phyloP scores from a whole-genome alignment of 805 yeast genomes.

The Candida piceae region DNA sequence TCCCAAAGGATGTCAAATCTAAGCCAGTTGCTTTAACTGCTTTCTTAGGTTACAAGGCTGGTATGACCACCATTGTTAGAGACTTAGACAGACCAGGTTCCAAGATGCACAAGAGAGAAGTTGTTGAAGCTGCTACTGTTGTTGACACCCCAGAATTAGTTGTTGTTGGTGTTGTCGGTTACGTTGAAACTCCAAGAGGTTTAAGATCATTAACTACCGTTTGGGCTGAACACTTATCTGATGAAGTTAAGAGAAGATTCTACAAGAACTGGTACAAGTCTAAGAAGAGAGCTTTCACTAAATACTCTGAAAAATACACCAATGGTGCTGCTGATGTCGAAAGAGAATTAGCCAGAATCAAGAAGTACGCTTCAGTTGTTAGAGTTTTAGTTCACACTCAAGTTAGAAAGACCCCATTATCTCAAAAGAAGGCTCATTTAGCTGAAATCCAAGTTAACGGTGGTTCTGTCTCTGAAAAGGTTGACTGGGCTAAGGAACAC shows the following conservation, averaged over 20 bases:
- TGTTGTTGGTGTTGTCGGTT: conserved; percentile 99
- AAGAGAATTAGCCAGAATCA: conserved; percentile 96
- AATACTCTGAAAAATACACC: conserved; percentile 98
- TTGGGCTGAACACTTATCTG: conserved; percentile 99
- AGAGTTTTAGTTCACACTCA: conserved; percentile 99
- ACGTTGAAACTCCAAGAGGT: conserved; percentile 99
- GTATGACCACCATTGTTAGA: conserved; percentile 99
- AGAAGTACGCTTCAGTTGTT: conserved; percentile 96
- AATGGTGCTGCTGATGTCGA: conserved; percentile 82
- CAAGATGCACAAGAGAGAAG: conserved; percentile 99
- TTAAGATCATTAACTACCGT: conserved; percentile 98
- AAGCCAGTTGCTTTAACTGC: conserved; percentile 99
- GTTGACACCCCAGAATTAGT: conserved; percentile 99
- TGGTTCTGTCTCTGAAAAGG: conserved; percentile 97
- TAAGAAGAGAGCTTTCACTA: conserved; percentile 99
- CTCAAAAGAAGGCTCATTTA: conserved; percentile 99
- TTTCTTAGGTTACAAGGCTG: conserved; percentile 99
- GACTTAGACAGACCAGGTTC: conserved; percentile 99
- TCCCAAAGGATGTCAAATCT: conserved; percentile 97
- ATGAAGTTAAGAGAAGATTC: conserved; percentile 99
- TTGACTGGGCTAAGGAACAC: conserved; percentile 97
- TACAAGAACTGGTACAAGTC: conserved; percentile 99
- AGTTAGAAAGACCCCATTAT: conserved; percentile 97
- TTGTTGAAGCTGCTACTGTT: conserved; percentile 98
- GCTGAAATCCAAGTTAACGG: conserved; percentile 99